These are phyloP conservation scores for Phytophthora kernoviae DNA, from an alignment of 352 stramenopile genomes.

Conservation along the genomic window DNA sequence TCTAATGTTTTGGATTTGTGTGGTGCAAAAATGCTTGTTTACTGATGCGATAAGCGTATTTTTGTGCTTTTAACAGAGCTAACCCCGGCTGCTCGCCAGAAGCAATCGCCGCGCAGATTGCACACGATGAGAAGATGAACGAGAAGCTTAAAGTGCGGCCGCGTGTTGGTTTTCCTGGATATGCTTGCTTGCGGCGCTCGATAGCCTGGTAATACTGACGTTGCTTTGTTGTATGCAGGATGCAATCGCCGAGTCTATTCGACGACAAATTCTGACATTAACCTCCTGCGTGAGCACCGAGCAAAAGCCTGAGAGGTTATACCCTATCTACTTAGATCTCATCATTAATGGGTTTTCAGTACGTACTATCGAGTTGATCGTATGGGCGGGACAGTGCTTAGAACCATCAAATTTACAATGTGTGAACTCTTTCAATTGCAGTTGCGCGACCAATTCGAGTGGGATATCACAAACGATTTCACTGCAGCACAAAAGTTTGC, in stretches of 20 bases:
- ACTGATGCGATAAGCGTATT: background rate
- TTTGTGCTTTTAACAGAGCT: slow-evolving; percentile 19
- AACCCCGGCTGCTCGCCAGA: slow-evolving; percentile 48
- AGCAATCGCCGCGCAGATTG: slow-evolving; percentile 59
- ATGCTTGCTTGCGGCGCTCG: background rate
- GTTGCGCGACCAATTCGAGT: slow-evolving; percentile 83
- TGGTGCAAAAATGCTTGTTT: background rate
- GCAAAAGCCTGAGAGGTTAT: slow-evolving; percentile 33
- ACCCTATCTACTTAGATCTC: slow-evolving; percentile 76
- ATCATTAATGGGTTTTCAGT: slow-evolving; percentile 71
- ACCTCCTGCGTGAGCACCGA: slow-evolving; percentile 42
- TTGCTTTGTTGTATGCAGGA: slow-evolving; percentile 24
- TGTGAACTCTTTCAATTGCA: slow-evolving; percentile 17
- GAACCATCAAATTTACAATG: background rate
- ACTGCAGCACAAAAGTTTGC: slow-evolving; percentile 58
- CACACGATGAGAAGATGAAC: slow-evolving; percentile 61
- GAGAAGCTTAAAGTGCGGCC: slow-evolving; percentile 43
- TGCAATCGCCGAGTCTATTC: slow-evolving; percentile 74
- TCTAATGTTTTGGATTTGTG: background rate
- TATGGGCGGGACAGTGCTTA: background rate
- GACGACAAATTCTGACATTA: slow-evolving; percentile 69
- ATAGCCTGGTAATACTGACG: slow-evolving; percentile 2
- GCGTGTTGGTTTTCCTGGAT: background rate
- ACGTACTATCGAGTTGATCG: slow-evolving; percentile 16
- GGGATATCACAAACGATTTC: slow-evolving; percentile 69